Evolutionary conservation across 306 rosid species (phyloP), one percentile per base, ranked within the genome.

Genomic region (Rosa persica): DNA sequence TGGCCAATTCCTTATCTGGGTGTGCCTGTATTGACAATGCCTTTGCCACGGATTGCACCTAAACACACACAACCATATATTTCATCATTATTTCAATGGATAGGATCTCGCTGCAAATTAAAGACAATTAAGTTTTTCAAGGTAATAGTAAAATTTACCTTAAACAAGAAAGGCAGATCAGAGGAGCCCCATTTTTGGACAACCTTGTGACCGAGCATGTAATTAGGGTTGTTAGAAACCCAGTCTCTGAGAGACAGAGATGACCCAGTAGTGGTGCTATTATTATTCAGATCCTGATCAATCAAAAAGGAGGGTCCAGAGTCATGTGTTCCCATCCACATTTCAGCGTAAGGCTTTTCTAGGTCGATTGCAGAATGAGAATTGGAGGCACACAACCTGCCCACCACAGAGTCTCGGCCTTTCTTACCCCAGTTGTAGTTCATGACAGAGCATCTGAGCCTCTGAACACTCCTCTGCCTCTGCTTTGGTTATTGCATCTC

Each of bases 141-240:
- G 25, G 64, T 6, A 57, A 57, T 57, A 25, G 40, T 19, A 78
- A 44, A 36, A 34, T 1, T 51, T 76, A 93, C 98, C 98, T 94
- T 92, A 46, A 92, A 88, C 88, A 95, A 73, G 83, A 92, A 95
- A 44, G 98, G 98, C 23, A 95, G 89, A 84, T 92, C 97, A 76
- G 76, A 49, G 49, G 60, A 52, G 60, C 98, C 97, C 98, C 98
- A 95, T 17, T 87, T 87, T 42, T 79, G 77, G 19, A 87, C 76
- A 80, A 92, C 91, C 83, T 88, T 82, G 12, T 89, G 76, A 1
- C 98, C 98, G 20, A 95, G 91, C 77, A 82, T 20, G 30, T 27
- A 87, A 78, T 80, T 82, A 27, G 93, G 98, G 78, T 92, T 95
- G 42, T 78, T 60, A 20, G 70, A 81, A 76, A 95, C 43, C 98